Percentiles rank a stretch among this genome's conserved stretches.
Conservation (phyloP, 2,329 filamentous ascomycete genomes). For the Talaromyces sp. region DNA sequence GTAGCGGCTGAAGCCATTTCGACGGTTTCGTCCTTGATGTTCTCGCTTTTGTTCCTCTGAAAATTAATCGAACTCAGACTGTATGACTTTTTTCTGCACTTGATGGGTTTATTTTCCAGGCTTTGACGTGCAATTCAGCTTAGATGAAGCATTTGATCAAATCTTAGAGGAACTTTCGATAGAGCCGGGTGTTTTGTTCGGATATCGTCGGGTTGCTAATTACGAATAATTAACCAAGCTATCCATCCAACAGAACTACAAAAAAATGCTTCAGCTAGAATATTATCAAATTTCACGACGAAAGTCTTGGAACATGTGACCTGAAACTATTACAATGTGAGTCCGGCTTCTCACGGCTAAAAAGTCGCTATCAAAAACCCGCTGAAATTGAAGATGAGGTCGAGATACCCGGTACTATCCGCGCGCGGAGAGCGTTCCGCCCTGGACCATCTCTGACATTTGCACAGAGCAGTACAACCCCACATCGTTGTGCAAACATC, state of each 20-base stretch:
- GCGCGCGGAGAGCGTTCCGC: neutral
- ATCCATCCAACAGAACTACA: neutral
- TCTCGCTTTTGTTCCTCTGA: too few species aligned
- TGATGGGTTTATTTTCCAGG: too few species aligned
- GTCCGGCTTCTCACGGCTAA: neutral
- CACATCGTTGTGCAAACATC: neutral
- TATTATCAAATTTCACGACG: neutral
- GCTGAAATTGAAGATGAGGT: neutral
- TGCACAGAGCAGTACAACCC: neutral
- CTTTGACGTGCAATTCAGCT: neutral
- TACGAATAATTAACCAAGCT: neutral
- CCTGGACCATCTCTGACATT: neutral
- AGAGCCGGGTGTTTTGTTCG: neutral
- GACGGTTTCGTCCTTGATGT: neutral
- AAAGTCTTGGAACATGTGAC: neutral
- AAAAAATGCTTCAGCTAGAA: neutral
- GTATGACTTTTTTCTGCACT: neutral
- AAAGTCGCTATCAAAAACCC: neutral
- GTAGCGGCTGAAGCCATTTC: constrained; percentile 18
- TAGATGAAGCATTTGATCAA: neutral
- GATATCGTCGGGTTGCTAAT: neutral
- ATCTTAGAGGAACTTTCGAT: neutral
- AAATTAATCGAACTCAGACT: too few species aligned
- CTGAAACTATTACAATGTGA: neutral
- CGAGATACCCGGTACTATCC: neutral